A percentile compares a stretch with the other conserved stretches of the same genome.
Evolutionary conservation across 108 stramenopile genomes (phyloP).

Genomic region (Hondaea fermentalgiana): DNA sequence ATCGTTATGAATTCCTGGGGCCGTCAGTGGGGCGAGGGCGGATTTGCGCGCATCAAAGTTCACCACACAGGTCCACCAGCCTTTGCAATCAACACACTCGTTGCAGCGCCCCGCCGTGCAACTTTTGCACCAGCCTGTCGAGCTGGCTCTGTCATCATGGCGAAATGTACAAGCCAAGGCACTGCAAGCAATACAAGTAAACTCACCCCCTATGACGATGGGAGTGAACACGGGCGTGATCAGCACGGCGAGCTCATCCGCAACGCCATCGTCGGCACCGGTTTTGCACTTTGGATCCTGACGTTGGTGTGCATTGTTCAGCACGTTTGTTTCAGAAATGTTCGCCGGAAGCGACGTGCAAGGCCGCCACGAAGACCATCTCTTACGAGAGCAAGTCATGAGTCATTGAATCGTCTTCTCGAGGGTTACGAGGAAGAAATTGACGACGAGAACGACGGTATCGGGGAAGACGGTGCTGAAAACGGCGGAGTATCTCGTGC

Average conservation of each 20-base stretch:
- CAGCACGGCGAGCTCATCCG: not conserved
- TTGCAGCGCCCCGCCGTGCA: not conserved
- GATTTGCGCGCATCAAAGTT: not conserved
- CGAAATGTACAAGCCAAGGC: not conserved
- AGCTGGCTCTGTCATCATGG: not conserved
- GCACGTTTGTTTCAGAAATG: not conserved
- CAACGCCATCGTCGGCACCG: not conserved
- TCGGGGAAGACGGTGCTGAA: not conserved
- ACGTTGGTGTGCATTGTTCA: not conserved
- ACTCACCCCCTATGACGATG: not conserved
- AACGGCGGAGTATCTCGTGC: not conserved
- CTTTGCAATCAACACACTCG: not conserved
- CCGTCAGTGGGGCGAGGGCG: not conserved
- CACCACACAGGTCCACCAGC: not conserved
- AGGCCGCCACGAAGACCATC: not conserved
- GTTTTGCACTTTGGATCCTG: not conserved
- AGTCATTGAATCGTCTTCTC: not conserved
- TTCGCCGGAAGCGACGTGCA: not conserved
- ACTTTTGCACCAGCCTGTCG: not conserved
- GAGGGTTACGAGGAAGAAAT: not conserved
- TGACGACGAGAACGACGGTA: not conserved
- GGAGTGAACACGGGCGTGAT: not conserved
- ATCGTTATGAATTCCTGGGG: not conserved
- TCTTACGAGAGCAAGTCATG: not conserved
- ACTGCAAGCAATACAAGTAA: not conserved